Conservation (phyloP, 495 filamentous ascomycete genomes). For the Trichoderma reesei region DNA sequence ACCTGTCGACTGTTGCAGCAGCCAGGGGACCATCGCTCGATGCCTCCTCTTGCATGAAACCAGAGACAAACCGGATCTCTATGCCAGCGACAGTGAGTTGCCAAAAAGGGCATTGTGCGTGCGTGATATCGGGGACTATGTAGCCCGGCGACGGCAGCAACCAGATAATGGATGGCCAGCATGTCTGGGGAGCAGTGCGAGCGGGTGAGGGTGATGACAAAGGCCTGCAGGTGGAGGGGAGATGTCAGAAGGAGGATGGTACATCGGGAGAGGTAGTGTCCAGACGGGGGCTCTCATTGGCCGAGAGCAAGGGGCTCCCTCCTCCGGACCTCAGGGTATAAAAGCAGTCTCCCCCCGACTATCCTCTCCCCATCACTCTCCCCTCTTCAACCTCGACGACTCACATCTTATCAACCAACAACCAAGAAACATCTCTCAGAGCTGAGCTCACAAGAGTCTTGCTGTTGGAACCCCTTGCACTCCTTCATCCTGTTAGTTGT, state of each 20-base stretch:
- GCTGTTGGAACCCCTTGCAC: background rate
- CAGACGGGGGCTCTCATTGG: background rate
- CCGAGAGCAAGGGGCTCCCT: slow-evolving; percentile 4
- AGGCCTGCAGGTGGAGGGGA: background rate
- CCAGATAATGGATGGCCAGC: background rate
- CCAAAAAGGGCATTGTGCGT: background rate
- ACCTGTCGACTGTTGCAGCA: background rate
- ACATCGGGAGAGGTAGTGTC: slow-evolving; percentile 4
- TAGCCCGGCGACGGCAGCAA: background rate
- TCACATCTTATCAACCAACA: background rate
- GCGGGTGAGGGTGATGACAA: background rate
- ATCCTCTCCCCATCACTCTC: slow-evolving; percentile 1
- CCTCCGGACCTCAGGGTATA: background rate
- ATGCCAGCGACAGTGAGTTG: background rate
- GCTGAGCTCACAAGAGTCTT: background rate
- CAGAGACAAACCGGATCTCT: background rate
- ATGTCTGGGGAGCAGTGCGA: background rate
- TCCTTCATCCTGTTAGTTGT: background rate
- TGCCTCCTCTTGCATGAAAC: background rate
- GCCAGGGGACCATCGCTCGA: background rate
- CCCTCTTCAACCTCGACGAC: background rate
- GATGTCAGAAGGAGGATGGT: slow-evolving; percentile 7
- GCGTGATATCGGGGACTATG: background rate
- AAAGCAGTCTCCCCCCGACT: background rate
- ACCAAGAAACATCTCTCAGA: background rate